phyloP scores from a whole-genome alignment of 2,329 filamentous ascomycete species.

The Triangularia verruculosa region DNA sequence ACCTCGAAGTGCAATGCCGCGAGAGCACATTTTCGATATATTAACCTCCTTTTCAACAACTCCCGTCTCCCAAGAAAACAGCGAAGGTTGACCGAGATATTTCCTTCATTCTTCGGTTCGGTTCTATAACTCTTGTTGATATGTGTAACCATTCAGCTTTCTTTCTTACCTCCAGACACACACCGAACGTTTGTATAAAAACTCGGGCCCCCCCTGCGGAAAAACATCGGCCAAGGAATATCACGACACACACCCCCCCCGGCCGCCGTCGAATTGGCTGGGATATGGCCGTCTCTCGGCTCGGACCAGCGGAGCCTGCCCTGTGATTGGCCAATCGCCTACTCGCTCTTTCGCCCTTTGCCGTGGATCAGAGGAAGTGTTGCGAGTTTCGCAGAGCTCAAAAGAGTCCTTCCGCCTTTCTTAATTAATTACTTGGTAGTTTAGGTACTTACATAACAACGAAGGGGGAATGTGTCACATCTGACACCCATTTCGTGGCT shows the following conservation, averaged over 20 bases:
- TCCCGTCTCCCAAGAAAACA: background rate
- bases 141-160: background rate
- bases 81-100: background rate
- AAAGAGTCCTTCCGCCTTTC: background rate
- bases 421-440: no score
- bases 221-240: background rate
- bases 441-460: background rate
- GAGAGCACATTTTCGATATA: background rate
- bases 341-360: background rate
- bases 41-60: background rate
- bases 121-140: background rate
- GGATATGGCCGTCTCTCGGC: conserved; percentile 4
- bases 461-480: background rate
- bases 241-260: background rate
- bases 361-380: conserved; percentile 6
- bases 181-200: background rate
- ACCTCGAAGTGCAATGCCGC: background rate
- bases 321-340: conserved; percentile 19
- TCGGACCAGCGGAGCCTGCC: conserved; percentile 20
- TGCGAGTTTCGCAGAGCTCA: background rate
- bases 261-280: background rate
- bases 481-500: background rate
- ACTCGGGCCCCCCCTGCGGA: background rate
- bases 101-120: background rate
- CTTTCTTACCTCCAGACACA: background rate